A percentile compares a stretch with the other conserved stretches of the same genome.
phyloP scores from a whole-genome alignment of 805 yeast genomes.

The Wickerhamomyces ciferrii region DNA sequence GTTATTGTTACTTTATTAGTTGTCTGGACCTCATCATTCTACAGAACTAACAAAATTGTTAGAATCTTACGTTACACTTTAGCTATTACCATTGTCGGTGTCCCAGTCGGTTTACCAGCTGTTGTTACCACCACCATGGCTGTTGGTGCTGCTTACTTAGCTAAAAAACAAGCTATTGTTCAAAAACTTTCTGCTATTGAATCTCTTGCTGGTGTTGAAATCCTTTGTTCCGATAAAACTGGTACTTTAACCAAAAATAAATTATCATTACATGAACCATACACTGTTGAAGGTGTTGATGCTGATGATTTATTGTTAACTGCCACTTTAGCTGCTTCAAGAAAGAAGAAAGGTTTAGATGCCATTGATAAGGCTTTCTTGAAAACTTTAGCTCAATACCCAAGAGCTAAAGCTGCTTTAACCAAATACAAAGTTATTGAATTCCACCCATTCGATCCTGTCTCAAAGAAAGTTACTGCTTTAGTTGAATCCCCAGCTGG shows the following conservation, averaged over 20 bases:
- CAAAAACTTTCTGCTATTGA: slow-evolving; percentile 96
- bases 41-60: slow-evolving; percentile 85
- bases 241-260: slow-evolving; percentile 98
- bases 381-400: slow-evolving; percentile 82
- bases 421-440: slow-evolving; percentile 91
- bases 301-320: slow-evolving; percentile 95
- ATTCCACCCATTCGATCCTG: slow-evolving; percentile 98
- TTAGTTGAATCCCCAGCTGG: slow-evolving; percentile 95
- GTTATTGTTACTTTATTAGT: slow-evolving; percentile 82
- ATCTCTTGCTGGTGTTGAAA: slow-evolving; percentile 96
- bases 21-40: slow-evolving; percentile 93
- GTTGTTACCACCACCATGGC: slow-evolving; percentile 99
- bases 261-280: slow-evolving; percentile 93
- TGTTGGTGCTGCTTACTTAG: slow-evolving; percentile 98
- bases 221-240: slow-evolving; percentile 96
- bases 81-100: slow-evolving; percentile 96
- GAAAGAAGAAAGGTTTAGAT: slow-evolving; percentile 97
- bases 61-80: slow-evolving; percentile 85
- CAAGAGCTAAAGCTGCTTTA: slow-evolving; percentile 89
- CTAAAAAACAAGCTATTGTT: slow-evolving; percentile 95
- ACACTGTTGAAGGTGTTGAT: slow-evolving; percentile 96
- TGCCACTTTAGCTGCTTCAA: slow-evolving; percentile 95
- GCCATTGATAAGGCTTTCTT: slow-evolving; percentile 97
- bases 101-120: slow-evolving; percentile 98
- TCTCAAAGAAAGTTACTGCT: slow-evolving; percentile 93